Evolutionary conservation across 108 stramenopile genomes (phyloP).

Genomic region (Parietichytrium sp.): DNA sequence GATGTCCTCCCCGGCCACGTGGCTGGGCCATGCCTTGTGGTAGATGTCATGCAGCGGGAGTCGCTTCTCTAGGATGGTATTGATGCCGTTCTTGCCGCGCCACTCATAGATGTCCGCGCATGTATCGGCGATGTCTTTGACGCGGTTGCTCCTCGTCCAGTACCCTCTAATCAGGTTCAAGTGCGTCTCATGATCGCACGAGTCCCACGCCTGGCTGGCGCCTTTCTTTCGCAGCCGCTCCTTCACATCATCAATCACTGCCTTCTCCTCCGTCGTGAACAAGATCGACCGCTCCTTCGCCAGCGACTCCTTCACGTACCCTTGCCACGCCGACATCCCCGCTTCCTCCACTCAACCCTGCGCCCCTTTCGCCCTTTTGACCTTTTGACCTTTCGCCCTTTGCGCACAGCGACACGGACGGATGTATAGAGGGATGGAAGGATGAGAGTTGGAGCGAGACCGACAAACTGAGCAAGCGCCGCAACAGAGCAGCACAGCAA

Average conservation of each 20-base stretch:
- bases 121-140: background rate
- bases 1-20: slow-evolving; percentile 17
- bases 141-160: background rate
- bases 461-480: too few species aligned
- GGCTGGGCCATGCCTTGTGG: slow-evolving; percentile 11
- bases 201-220: background rate
- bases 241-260: background rate
- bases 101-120: slow-evolving; percentile 5
- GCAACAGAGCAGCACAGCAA: too few species aligned
- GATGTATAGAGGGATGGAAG: too few species aligned
- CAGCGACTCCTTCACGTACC: slow-evolving; percentile 3
- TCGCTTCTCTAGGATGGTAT: background rate
- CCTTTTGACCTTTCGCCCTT: too few species aligned
- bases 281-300: background rate
- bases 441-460: too few species aligned
- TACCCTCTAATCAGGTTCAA: background rate
- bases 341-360: too few species aligned
- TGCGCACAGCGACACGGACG: too few species aligned
- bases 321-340: slow-evolving; percentile 23
- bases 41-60: slow-evolving; percentile 4
- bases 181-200: background rate
- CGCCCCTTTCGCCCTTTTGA: too few species aligned
- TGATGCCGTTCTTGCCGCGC: background rate
- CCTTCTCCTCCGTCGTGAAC: background rate
- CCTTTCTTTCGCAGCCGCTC: background rate